Conservation (phyloP, 768 basidiomycete species). For the Leccinellum albellum region DNA sequence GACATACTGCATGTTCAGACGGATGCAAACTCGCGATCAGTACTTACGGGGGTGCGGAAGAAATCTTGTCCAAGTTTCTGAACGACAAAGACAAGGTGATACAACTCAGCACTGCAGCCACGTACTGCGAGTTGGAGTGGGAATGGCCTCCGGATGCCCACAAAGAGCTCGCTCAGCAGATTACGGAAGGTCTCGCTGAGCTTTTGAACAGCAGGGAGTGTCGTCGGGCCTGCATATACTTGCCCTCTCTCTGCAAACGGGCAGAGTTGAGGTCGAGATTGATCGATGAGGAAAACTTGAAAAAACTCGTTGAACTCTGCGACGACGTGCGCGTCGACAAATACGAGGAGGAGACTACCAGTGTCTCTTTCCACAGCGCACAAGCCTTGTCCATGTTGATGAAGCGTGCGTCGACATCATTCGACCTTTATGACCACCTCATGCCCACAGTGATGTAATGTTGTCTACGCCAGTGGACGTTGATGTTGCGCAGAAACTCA, state of each 20-base stretch:
- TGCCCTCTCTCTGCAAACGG: slow-evolving; percentile 28
- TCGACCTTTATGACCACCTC: not conserved
- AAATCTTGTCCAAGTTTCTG: slow-evolving; percentile 14
- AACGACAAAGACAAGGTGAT: slow-evolving; percentile 13
- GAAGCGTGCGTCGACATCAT: slow-evolving; percentile 11
- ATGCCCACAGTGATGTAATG: not conserved
- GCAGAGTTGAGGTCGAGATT: slow-evolving; percentile 8
- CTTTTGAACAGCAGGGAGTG: slow-evolving; percentile 12
- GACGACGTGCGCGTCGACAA: slow-evolving; percentile 5
- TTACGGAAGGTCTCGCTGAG: slow-evolving; percentile 8
- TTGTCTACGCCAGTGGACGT: slow-evolving; percentile 10
- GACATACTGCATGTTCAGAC: slow-evolving; percentile 5
- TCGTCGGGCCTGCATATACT: slow-evolving; percentile 25
- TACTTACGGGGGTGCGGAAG: not conserved
- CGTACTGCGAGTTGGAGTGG: slow-evolving; percentile 26
- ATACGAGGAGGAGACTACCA: slow-evolving; percentile 17
- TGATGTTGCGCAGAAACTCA: slow-evolving; percentile 8
- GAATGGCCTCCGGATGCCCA: slow-evolving; percentile 11
- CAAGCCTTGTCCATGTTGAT: slow-evolving; percentile 27
- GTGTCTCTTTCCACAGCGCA: slow-evolving; percentile 20
- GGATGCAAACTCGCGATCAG: slow-evolving; percentile 10
- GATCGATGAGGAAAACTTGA: slow-evolving; percentile 17
- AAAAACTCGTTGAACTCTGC: slow-evolving; percentile 16
- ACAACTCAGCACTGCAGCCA: slow-evolving; percentile 24
- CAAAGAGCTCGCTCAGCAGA: not conserved